Evolutionary conservation across 2,329 filamentous ascomycete species (phyloP).

Genomic region (Hirsutella rhossiliensis): DNA sequence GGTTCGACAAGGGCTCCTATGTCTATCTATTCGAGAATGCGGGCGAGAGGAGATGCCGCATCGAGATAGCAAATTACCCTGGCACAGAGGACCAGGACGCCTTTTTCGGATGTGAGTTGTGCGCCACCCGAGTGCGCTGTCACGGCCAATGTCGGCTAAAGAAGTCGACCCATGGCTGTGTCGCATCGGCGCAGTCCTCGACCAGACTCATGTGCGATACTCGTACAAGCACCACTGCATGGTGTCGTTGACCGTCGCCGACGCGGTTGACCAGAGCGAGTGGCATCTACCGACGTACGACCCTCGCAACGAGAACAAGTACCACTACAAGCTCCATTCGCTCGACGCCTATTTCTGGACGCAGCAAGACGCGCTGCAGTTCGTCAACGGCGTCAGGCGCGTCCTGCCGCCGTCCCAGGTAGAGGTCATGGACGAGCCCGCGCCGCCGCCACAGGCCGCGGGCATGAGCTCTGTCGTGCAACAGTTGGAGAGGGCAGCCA

Average conservation of each 20-base stretch:
- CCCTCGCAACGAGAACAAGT: conserved; percentile 61
- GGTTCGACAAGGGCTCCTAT: conserved; percentile 70
- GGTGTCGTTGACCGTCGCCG: conserved; percentile 54
- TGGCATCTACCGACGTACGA: conserved; percentile 70
- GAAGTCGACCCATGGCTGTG: neutral
- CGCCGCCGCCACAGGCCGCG: conserved; percentile 29
- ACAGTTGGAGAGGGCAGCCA: conserved; percentile 58
- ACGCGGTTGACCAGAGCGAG: conserved; percentile 39
- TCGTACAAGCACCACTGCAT: conserved; percentile 64
- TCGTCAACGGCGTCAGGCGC: conserved; percentile 55
- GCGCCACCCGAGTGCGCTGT: neutral
- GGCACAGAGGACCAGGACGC: conserved; percentile 69
- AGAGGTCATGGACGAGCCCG: conserved; percentile 53
- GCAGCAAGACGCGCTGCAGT: conserved; percentile 55
- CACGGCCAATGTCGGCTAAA: neutral
- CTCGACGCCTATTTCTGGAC: conserved; percentile 75
- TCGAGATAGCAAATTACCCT: conserved; percentile 66
- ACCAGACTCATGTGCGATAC: conserved; percentile 52
- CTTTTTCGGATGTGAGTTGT: conserved; percentile 59
- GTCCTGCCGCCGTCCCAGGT: conserved; percentile 50
- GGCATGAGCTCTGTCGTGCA: conserved; percentile 60
- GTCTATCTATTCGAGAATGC: conserved; percentile 71
- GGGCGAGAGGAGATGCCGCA: conserved; percentile 50
- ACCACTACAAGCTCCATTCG: conserved; percentile 66
- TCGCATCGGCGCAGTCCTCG: conserved; percentile 40